phyloP scores from a whole-genome alignment of 2,329 filamentous ascomycete genomes.

The Cladosporium halotolerans region DNA sequence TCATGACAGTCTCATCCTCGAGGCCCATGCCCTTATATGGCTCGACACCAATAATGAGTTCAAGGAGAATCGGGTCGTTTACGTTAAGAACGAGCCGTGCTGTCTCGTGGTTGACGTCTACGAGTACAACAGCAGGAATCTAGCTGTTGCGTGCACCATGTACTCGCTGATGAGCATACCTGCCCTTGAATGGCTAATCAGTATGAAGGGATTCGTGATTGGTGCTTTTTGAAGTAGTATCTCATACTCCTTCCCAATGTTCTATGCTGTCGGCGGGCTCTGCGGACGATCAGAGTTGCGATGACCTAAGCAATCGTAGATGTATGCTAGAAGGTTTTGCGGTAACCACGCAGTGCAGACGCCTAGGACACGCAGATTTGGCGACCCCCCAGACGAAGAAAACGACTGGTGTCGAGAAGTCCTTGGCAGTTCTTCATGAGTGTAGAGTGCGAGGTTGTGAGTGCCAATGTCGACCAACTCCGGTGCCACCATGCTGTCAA shows the following conservation, averaged over 20 bases:
- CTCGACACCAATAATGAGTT: not conserved
- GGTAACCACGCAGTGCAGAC: not conserved
- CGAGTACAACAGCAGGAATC: not conserved
- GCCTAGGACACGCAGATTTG: not conserved
- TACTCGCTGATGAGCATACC: not conserved
- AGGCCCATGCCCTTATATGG: not conserved
- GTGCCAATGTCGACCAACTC: not conserved
- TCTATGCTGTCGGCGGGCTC: not conserved
- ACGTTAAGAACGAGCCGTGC: not conserved
- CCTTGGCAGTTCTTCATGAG: not conserved
- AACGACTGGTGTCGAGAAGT: not conserved
- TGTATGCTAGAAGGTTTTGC: not conserved
- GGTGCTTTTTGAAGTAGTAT: not conserved
- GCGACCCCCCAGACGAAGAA: not conserved
- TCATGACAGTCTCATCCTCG: not conserved
- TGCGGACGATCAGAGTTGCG: not conserved
- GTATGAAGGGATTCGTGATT: not conserved
- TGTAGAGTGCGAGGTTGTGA: not conserved
- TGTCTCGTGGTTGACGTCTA: not conserved
- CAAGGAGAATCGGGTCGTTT: not conserved
- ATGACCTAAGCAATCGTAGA: not conserved
- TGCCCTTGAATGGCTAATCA: not conserved
- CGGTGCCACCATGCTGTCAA: not conserved
- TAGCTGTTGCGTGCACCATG: not conserved
- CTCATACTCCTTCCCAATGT: not conserved